These are phyloP conservation scores for Monilinia laxa DNA, from an alignment of 2,329 filamentous ascomycete genomes.

Conservation along the genomic window DNA sequence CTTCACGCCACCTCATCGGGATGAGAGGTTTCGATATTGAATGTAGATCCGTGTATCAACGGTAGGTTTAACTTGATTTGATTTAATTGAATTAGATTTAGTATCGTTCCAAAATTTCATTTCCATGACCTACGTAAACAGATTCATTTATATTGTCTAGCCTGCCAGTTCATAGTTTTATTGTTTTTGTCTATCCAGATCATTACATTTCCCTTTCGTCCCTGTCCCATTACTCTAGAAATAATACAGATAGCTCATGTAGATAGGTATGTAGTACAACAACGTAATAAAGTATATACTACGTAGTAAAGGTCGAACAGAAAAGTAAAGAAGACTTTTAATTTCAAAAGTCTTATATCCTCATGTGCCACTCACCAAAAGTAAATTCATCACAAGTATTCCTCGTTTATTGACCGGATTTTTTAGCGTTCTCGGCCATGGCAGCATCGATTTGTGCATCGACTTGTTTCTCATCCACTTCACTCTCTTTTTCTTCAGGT, in stretches of 20 bases:
- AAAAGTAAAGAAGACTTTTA: constrained; percentile 1
- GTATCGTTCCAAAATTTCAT: not conserved
- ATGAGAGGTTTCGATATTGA: not conserved
- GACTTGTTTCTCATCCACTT: constrained; percentile 32
- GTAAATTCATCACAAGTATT: not conserved
- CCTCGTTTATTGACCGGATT: constrained; percentile 35
- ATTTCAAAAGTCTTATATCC: constrained; percentile 11
- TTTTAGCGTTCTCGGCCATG: constrained; percentile 39
- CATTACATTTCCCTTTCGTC: constrained; percentile 14
- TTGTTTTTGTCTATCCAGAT: constrained; percentile 21
- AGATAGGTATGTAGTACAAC: constrained; percentile 10
- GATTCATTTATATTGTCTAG: not conserved
- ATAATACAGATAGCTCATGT: constrained; percentile 18
- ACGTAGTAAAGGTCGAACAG: not conserved
- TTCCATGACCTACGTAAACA: not conserved
- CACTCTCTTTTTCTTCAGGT: constrained; percentile 23
- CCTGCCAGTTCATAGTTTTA: not conserved
- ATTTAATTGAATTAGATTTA: not conserved
- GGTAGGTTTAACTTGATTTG: not conserved
- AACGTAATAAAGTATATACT: constrained; percentile 9
- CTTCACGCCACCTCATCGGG: not conserved
- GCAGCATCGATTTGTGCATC: constrained; percentile 39
- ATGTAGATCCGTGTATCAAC: not conserved
- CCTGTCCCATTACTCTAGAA: constrained; percentile 18
- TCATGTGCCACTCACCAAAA: not conserved